Evolutionary conservation across 352 stramenopile species (phyloP), one percentile per base, ranked within the genome.

Genomic region (Globisporangium cylindrosporum): DNA sequence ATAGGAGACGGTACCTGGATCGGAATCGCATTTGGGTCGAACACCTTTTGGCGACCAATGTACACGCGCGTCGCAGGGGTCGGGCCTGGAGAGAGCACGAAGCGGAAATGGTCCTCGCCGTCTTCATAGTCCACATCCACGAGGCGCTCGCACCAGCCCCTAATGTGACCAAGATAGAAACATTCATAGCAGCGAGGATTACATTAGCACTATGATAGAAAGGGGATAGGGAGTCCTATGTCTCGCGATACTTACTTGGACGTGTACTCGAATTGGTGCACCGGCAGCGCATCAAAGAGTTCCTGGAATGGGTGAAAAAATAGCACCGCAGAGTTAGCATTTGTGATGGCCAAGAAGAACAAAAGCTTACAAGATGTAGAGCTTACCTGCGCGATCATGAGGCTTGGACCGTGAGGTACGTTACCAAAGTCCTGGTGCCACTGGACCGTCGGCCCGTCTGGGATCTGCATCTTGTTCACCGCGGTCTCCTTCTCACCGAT

Each of bases 191-290:
- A 5, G 41, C n/a, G 4, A 49, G 41, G 15, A 49, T 49, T n/a
- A 22, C 41, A 22, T n/a, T 9, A 3, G 7, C 4, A 48, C 2
- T 9, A 6, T 20, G 43, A 22, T 20, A 49, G 43, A 49, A 49
- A 49, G 6, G 4, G 4, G 29, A 7, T 32, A 32, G 29, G 29
- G 29, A 32, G 29, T 32, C 29, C 29, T 32, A 4, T 32, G 29
- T 32, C 29, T 32, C 29, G 4, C 5, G 18, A 6, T 20, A 22
- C 43, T 51, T 24, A 51, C 86, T 71, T 80, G 22, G 90, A 73
- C 4, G 94, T 98, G 76, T 98, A 98, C 82, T 98, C 86, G 76
- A 99, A 99, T 68, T 95, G 88, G 75, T 99, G 94, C 32, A 98
- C 89, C 1, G 96, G 95, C 55, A 99, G 73, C 25, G 95, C 95